Conservation (phyloP, 768 basidiomycete species). For the Phlebiopsis gigantea region DNA sequence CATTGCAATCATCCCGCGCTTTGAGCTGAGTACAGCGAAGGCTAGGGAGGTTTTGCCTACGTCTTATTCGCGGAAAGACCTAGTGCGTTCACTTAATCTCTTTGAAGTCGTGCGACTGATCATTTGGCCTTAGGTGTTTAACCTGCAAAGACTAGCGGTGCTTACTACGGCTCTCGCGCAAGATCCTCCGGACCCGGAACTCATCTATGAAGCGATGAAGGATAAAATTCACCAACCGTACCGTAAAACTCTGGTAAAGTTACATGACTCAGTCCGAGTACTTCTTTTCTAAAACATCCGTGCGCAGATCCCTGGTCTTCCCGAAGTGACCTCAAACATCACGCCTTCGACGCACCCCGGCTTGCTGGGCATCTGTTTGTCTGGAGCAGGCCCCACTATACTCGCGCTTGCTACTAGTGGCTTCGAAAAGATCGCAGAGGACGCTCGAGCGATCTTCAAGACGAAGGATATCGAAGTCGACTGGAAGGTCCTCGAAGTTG, state of each 20-base stretch:
- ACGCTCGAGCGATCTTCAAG: slow-evolving; percentile 71
- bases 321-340: slow-evolving; percentile 83
- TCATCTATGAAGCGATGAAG: slow-evolving; percentile 99
- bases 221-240: slow-evolving; percentile 98
- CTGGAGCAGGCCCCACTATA: slow-evolving; percentile 96
- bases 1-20: slow-evolving; percentile 89
- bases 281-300: not conserved
- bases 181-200: slow-evolving; percentile 86
- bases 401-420: slow-evolving; percentile 86
- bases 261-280: slow-evolving; percentile 6
- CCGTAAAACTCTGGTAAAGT: slow-evolving; percentile 72
- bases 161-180: slow-evolving; percentile 90
- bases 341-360: slow-evolving; percentile 90
- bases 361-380: slow-evolving; percentile 94
- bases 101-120: not conserved
- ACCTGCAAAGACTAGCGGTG: slow-evolving; percentile 93
- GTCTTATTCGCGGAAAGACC: slow-evolving; percentile 81
- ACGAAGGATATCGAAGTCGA: slow-evolving; percentile 74
- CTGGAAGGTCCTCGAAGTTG: slow-evolving; percentile 81
- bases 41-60: slow-evolving; percentile 86
- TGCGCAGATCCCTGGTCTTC: slow-evolving; percentile 87
- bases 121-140: slow-evolving; percentile 71
- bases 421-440: slow-evolving; percentile 82
- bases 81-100: slow-evolving; percentile 48
- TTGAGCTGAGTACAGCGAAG: slow-evolving; percentile 94